These are phyloP conservation scores for Euphorbia corollata DNA, from an alignment of 441 rosid genomes.

Conservation along the genomic window DNA sequence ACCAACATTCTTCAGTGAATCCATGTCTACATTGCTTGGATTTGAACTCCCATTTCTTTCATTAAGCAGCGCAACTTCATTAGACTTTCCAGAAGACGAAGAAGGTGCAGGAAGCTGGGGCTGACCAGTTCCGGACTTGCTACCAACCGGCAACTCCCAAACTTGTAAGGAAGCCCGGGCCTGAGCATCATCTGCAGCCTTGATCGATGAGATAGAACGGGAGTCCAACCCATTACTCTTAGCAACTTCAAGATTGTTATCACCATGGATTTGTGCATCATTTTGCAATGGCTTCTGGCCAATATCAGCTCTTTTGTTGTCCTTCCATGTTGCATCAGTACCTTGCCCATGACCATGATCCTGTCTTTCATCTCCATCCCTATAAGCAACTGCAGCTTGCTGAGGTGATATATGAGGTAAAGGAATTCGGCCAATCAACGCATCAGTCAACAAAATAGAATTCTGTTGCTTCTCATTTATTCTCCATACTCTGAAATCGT, in stretches of 20 bases:
- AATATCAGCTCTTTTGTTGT: constrained; percentile 35
- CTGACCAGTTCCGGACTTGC: constrained; percentile 31
- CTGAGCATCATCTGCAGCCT: constrained; percentile 30
- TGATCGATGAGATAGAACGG: constrained; percentile 33
- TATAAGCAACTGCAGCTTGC: constrained; percentile 27
- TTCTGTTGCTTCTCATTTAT: constrained; percentile 50
- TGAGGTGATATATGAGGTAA: constrained; percentile 26
- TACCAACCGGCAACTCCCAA: constrained; percentile 30
- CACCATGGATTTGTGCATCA: constrained; percentile 30
- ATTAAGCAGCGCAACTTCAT: constrained; percentile 29
- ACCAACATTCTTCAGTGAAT: constrained; percentile 20
- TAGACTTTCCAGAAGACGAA: constrained; percentile 34
- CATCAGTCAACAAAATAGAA: constrained; percentile 74
- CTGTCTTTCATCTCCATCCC: constrained; percentile 25
- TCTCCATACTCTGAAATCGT: constrained; percentile 71
- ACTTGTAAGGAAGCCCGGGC: constrained; percentile 25
- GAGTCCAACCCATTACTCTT: constrained; percentile 25
- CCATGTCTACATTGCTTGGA: constrained; percentile 25
- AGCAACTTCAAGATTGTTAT: constrained; percentile 28
- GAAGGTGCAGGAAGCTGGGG: constrained; percentile 34
- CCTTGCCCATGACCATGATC: constrained; percentile 26
- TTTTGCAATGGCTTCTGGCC: constrained; percentile 37
- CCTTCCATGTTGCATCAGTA: constrained; percentile 25
- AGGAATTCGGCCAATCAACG: constrained; percentile 37
- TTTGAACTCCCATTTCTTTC: constrained; percentile 26